Base-by-base conservation (phyloP, 805 yeast genomes). In the Cyberlindnera samutprakarnensis region DNA sequence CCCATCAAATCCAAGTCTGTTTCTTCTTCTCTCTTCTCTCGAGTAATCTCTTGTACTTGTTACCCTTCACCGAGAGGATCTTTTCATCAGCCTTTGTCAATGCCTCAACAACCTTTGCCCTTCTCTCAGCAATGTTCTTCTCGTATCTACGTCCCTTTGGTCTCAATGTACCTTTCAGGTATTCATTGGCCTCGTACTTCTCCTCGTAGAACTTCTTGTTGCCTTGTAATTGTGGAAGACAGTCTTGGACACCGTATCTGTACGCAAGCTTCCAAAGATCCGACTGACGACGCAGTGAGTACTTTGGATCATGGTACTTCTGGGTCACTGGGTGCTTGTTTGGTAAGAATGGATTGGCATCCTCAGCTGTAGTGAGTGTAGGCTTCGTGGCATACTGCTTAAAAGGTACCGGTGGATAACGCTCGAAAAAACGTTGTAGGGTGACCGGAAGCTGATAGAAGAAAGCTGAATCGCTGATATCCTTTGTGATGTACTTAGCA, bases 101-200 rank as follows among this genome's bases (percentile, higher is more conserved):
- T 19, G 92, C 95, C 30, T 72, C 77, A 21, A 62, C 64, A 56
- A 83, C 76, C 47, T 68, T 71, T 39, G 63, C 64, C 56, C 72
- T 62, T 56, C 85, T 78, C 15, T 59, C 74, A 10, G 64, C 74
- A 37, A 67, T 66, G 27, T 68, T 70, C 54, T 86, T 70, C 57
- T 87, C 94, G 70, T 86, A 74, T 59, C 78, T 79, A 45, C 76
- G 80, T 27, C 86, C 83, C 72, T 85, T 85, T 48, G 86, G 94
- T 51, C 61, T 63, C 49, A 74, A 54, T 17, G 83, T 83, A 57
- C 95, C 95, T 49, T 71, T 74, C 74, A 84, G 70, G 57, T 78
- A 70, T 50, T 69, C 69, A 63, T 81, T 79, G 39, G 70, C 65
- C 27, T 70, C 66, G 57, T 78, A 82, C 57, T 83, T 85, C 41